Evolutionary conservation across 768 basidiomycete species (phyloP).

Genomic region (Lactifluus pinguis): DNA sequence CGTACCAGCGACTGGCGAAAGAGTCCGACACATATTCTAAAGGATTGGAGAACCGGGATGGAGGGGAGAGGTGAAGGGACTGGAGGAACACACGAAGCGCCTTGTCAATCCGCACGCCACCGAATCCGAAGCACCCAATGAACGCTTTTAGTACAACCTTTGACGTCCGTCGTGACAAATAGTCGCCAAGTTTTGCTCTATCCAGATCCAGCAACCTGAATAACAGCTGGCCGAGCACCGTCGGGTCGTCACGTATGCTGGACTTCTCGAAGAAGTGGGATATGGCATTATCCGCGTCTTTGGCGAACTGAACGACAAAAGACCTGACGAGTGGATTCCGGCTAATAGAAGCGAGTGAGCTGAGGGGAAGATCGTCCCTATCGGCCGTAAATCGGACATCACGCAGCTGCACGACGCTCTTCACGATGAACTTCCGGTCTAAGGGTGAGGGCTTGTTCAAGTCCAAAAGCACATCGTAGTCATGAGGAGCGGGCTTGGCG

Average conservation of each 20-base stretch:
- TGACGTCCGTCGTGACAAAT: conserved; percentile 65
- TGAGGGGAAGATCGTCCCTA: conserved; percentile 51
- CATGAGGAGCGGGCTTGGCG: conserved; percentile 77
- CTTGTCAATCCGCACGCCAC: conserved; percentile 75
- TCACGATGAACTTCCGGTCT: conserved; percentile 79
- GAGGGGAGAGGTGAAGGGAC: conserved; percentile 58
- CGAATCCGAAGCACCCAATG: conserved; percentile 81
- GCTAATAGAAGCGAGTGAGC: conserved; percentile 28
- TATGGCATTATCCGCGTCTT: conserved; percentile 76
- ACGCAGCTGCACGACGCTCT: conserved; percentile 75
- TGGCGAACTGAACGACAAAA: conserved; percentile 73
- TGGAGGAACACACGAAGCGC: conserved; percentile 86
- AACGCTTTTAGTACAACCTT: conserved; percentile 73
- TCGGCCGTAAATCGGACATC: conserved; percentile 63
- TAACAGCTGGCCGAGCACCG: conserved; percentile 63
- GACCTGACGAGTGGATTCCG: conserved; percentile 57
- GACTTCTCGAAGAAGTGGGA: conserved; percentile 56
- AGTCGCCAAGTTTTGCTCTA: conserved; percentile 73
- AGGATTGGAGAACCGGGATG: conserved; percentile 31
- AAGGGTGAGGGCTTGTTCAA: conserved; percentile 42
- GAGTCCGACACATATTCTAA: conserved; percentile 71
- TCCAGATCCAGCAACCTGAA: conserved; percentile 84
- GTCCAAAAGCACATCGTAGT: conserved; percentile 55
- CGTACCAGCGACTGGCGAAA: conserved; percentile 85
- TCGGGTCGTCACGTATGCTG: conserved; percentile 52